Percentiles rank a stretch among this genome's conserved stretches.
Evolutionary conservation across 805 yeast species (phyloP).

Genomic region (Hemisphaericaspora nanyangensis): DNA sequence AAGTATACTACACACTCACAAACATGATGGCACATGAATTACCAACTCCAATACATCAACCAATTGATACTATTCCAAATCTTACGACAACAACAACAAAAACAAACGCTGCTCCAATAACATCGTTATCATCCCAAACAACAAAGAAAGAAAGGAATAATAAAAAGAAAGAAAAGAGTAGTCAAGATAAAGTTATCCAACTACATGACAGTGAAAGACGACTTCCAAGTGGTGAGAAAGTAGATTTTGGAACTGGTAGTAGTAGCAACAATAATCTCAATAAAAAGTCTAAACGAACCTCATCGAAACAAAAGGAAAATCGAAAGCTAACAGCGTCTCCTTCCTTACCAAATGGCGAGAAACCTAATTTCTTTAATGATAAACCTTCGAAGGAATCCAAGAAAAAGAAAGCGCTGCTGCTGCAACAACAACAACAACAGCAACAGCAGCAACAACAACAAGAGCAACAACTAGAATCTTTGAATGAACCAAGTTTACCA

Average conservation of each 20-base stretch:
- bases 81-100: no score
- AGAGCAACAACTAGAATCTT: neutral
- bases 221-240: slow-evolving; percentile 28
- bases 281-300: slow-evolving; percentile 1
- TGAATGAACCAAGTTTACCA: slow-evolving; percentile 2
- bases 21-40: slow-evolving; percentile 34
- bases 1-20: no score
- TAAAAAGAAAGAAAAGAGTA: slow-evolving; percentile 2
- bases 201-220: slow-evolving; percentile 14
- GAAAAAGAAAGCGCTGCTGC: slow-evolving; percentile 4
- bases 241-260: slow-evolving; percentile 23
- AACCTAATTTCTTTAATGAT: slow-evolving; percentile 22
- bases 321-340: slow-evolving; percentile 10
- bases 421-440: neutral
- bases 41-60: slow-evolving; percentile 23
- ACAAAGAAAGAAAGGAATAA: slow-evolving; percentile 5
- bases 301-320: slow-evolving; percentile 7
- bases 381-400: slow-evolving; percentile 4
- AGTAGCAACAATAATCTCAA: slow-evolving; percentile 6
- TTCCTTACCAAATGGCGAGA: slow-evolving; percentile 26
- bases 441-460: neutral
- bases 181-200: no score
- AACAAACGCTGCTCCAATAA: no score
- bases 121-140: slow-evolving; percentile 2
- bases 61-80: slow-evolving; percentile 6